Evolutionary conservation across 2,329 filamentous ascomycete genomes (phyloP).

Genomic region (Bipolaris sorokiniana): DNA sequence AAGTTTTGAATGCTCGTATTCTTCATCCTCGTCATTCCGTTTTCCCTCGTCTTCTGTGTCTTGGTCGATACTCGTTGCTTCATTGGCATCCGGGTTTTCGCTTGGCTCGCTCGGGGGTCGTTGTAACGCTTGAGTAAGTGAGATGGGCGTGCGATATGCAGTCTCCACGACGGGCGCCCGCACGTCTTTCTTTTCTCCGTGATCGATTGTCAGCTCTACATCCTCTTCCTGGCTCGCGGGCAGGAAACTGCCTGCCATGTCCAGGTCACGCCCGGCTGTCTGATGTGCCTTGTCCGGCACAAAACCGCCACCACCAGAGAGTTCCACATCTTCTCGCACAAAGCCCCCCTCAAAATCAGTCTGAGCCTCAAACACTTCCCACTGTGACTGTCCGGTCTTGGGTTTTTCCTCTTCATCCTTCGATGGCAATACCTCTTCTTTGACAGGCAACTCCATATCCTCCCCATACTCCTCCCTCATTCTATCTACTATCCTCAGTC

Average conservation of each 20-base stretch:
- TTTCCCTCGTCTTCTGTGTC: conserved; percentile 48
- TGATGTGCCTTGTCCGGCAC: conserved; percentile 19
- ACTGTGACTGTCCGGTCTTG: conserved; percentile 54
- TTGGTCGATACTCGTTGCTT: neutral
- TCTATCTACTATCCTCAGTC: conserved; percentile 71
- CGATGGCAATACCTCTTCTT: conserved; percentile 50
- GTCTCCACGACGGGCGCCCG: conserved; percentile 15
- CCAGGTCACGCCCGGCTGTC: conserved; percentile 26
- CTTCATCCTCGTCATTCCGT: conserved; percentile 47
- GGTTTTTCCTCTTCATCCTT: conserved; percentile 63
- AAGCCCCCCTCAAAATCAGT: conserved; percentile 53
- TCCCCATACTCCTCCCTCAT: conserved; percentile 45
- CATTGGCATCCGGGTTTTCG: neutral
- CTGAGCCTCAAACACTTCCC: conserved; percentile 38
- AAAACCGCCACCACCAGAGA: conserved; percentile 19
- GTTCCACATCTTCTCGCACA: conserved; percentile 38
- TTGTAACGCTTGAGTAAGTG: conserved; percentile 42
- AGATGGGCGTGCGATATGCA: conserved; percentile 42
- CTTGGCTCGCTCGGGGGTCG: conserved; percentile 13
- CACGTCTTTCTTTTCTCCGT: conserved; percentile 28
- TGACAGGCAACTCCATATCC: conserved; percentile 66
- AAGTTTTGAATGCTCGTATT: conserved; percentile 11
- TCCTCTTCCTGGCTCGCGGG: conserved; percentile 45
- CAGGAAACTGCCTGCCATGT: conserved; percentile 46
- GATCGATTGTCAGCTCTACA: conserved; percentile 41